Evolutionary conservation across 495 filamentous ascomycete species (phyloP).

Genomic region (Trichoderma virens): DNA sequence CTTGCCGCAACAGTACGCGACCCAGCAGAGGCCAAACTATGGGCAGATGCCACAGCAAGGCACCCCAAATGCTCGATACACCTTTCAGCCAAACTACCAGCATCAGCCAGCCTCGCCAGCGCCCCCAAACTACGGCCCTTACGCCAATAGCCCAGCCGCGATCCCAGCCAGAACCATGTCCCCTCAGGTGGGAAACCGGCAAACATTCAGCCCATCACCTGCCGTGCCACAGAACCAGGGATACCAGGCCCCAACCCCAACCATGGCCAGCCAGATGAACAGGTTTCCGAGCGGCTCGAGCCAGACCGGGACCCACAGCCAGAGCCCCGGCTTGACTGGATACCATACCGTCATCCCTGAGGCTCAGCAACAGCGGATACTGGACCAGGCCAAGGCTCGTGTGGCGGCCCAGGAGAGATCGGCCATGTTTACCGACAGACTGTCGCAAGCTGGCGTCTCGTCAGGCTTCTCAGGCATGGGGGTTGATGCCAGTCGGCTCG

Average conservation of each 20-base stretch:
- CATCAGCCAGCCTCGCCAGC: constrained; percentile 25
- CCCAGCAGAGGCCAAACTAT: constrained; percentile 26
- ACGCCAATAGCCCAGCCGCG: constrained; percentile 21
- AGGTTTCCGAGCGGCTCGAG: neutral
- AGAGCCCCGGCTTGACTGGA: constrained; percentile 20
- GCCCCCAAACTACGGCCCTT: constrained; percentile 19
- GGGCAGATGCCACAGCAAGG: constrained; percentile 23
- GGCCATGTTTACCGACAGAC: constrained; percentile 11
- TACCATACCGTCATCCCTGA: constrained; percentile 31
- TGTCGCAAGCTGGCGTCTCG: constrained; percentile 20
- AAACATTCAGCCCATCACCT: constrained; percentile 24
- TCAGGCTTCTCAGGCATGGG: constrained; percentile 32
- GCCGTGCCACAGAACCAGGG: constrained; percentile 23
- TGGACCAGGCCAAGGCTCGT: constrained; percentile 40
- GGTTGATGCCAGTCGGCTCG: constrained; percentile 28
- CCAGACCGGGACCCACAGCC: neutral
- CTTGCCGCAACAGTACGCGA: constrained; percentile 29
- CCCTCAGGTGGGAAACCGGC: constrained; percentile 22
- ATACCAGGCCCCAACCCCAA: constrained; percentile 8
- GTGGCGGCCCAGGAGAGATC: constrained; percentile 17
- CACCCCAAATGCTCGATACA: constrained; percentile 23
- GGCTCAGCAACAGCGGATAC: constrained; percentile 27
- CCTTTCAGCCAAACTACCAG: constrained; percentile 16
- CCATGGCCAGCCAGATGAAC: neutral
- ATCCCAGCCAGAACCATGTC: constrained; percentile 23